Conservation (phyloP, 2,329 filamentous ascomycete species). For the Seiridium unicorne region DNA sequence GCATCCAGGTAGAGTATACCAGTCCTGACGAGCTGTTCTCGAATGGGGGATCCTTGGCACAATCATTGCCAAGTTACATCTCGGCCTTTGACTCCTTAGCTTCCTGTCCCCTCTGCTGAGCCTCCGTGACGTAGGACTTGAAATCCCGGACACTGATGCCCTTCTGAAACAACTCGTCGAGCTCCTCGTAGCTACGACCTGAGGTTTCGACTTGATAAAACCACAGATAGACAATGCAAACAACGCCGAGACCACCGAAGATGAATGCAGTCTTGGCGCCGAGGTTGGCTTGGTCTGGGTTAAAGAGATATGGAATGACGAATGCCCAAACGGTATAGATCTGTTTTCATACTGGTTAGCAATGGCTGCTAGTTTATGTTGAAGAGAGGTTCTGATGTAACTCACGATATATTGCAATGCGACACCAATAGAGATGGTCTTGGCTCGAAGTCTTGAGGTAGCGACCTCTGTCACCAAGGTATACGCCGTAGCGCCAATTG, state of each 20-base stretch:
- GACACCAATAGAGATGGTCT: conserved; percentile 31
- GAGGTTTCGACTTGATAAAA: conserved; percentile 33
- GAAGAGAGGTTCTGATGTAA: not conserved
- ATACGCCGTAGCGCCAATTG: conserved; percentile 38
- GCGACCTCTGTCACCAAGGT: conserved; percentile 21
- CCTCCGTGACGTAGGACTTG: not conserved
- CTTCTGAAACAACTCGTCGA: conserved; percentile 20
- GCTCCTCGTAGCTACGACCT: conserved; percentile 18
- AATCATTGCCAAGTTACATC: not conserved
- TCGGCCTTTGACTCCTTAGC: not conserved
- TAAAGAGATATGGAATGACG: conserved; percentile 26
- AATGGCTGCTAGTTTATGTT: not conserved
- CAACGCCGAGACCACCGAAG: conserved; percentile 30
- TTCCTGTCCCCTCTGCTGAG: not conserved
- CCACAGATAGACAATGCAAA: conserved; percentile 27
- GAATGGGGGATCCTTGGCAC: not conserved
- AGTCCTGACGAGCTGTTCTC: no score
- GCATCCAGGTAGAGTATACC: no score
- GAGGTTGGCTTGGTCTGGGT: conserved; percentile 30
- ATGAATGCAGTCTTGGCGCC: conserved; percentile 39
- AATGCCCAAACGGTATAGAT: conserved; percentile 13
- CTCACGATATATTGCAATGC: conserved; percentile 22
- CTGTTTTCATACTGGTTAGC: not conserved
- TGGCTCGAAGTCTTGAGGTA: conserved; percentile 26
- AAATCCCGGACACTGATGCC: conserved; percentile 7